Evolutionary conservation across 768 basidiomycete genomes (phyloP).

Genomic region (Lyophyllum atratum): DNA sequence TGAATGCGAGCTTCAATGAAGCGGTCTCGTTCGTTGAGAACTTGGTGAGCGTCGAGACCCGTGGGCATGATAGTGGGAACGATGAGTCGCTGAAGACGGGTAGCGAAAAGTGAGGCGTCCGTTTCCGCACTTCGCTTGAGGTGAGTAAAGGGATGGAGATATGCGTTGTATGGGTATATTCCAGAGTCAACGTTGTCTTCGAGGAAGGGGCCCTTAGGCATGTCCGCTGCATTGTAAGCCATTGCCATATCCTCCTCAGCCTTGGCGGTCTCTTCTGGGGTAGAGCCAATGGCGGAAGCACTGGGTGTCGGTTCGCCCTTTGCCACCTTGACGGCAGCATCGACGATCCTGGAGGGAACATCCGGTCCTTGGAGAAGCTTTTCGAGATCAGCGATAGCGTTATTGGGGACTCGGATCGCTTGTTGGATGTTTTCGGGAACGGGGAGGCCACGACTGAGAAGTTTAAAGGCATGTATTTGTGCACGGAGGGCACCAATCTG

Average conservation of each 20-base stretch:
- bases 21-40: conserved; percentile 89
- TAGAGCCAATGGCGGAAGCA: conserved; percentile 23
- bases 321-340: conserved; percentile 73
- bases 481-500: conserved; percentile 78
- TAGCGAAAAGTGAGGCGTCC: conserved; percentile 64
- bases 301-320: conserved; percentile 47
- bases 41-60: conserved; percentile 90
- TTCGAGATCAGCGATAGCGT: conserved; percentile 62
- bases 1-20: conserved; percentile 88
- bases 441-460: conserved; percentile 63
- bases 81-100: conserved; percentile 76
- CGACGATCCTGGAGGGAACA: conserved; percentile 62
- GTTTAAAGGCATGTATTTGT: conserved; percentile 82
- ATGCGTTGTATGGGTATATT: conserved; percentile 93
- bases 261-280: conserved; percentile 48
- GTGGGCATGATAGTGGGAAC: conserved; percentile 89
- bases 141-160: conserved; percentile 79
- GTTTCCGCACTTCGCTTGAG: conserved; percentile 65
- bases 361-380: conserved; percentile 64
- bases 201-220: conserved; percentile 73
- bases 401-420: conserved; percentile 66
- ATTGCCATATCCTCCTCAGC: conserved; percentile 52
- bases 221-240: conserved; percentile 53
- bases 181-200: conserved; percentile 80
- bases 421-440: conserved; percentile 72